Percentiles rank a stretch among this genome's conserved stretches.
Evolutionary conservation across 441 rosid species (phyloP).

Genomic region (Populus tomentosa): DNA sequence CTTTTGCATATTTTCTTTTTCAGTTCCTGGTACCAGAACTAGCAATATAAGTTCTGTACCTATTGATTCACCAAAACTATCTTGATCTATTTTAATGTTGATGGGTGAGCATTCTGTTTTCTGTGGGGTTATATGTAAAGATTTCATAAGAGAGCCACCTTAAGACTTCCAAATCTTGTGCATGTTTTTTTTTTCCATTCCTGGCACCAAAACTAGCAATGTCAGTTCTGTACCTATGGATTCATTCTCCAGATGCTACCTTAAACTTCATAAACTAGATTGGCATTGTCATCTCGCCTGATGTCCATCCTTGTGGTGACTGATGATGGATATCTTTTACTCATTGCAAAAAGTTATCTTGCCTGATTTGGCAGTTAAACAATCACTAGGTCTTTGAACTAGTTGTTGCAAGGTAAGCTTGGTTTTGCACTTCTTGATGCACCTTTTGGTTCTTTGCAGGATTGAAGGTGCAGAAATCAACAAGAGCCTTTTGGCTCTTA

Average conservation of each 20-base stretch:
- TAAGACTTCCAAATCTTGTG: neutral
- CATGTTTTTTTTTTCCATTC: neutral
- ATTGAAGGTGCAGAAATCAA: slow-evolving; percentile 99
- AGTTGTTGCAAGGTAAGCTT: neutral
- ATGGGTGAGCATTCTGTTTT: neutral
- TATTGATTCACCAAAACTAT: neutral
- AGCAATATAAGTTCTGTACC: neutral
- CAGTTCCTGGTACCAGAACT: neutral
- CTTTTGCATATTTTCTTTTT: neutral
- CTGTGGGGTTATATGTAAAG: neutral
- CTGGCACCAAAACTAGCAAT: neutral
- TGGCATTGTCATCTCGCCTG: neutral
- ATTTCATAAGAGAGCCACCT: too few relatives aligned
- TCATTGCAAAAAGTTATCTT: neutral
- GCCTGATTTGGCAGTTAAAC: neutral
- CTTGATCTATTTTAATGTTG: neutral
- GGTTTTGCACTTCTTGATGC: slow-evolving; percentile 14
- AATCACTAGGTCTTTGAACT: neutral
- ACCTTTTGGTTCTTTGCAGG: slow-evolving; percentile 37
- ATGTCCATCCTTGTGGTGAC: neutral
- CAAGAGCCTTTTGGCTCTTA: slow-evolving; percentile 96
- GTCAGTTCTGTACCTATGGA: neutral
- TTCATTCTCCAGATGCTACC: neutral
- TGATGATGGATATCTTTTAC: neutral
- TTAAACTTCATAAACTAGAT: neutral